Percentiles rank a stretch among this genome's conserved stretches.
Evolutionary conservation across 768 basidiomycete genomes (phyloP).

Genomic region (Lentinula boryana): DNA sequence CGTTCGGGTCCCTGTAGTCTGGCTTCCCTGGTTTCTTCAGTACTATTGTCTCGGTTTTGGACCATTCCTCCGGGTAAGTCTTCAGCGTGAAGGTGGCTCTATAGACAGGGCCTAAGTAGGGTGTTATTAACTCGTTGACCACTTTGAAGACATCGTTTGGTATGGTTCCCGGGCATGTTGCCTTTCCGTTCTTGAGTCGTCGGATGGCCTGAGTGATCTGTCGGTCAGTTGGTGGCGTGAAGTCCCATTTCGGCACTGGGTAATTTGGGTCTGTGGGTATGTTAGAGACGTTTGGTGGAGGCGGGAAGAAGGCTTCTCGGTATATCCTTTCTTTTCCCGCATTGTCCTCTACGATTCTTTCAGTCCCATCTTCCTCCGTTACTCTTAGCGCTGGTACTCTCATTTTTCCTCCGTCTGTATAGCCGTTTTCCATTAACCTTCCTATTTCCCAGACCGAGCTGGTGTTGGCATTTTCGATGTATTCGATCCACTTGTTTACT

Average conservation of each 20-base stretch:
- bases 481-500: slow-evolving; percentile 18
- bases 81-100: slow-evolving; percentile 18
- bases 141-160: slow-evolving; percentile 15
- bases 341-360: not conserved
- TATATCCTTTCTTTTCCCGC: not conserved
- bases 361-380: not conserved
- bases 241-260: not conserved
- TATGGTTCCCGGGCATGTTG: not conserved
- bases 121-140: slow-evolving; percentile 15
- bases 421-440: not conserved
- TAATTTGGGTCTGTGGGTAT: not conserved
- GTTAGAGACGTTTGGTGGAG: not conserved
- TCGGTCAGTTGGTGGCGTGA: not conserved
- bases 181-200: not conserved
- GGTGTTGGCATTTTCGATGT: not conserved
- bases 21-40: slow-evolving; percentile 26
- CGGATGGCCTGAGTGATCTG: not conserved
- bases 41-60: slow-evolving; percentile 19
- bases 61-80: slow-evolving; percentile 21
- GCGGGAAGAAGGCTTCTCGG: not conserved
- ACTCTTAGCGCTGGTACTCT: not conserved
- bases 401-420: not conserved
- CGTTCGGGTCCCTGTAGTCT: slow-evolving; percentile 23
- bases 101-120: slow-evolving; percentile 21
- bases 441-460: not conserved